Base-by-base conservation (phyloP, 352 stramenopile species). In the Pythium volutum region DNA sequence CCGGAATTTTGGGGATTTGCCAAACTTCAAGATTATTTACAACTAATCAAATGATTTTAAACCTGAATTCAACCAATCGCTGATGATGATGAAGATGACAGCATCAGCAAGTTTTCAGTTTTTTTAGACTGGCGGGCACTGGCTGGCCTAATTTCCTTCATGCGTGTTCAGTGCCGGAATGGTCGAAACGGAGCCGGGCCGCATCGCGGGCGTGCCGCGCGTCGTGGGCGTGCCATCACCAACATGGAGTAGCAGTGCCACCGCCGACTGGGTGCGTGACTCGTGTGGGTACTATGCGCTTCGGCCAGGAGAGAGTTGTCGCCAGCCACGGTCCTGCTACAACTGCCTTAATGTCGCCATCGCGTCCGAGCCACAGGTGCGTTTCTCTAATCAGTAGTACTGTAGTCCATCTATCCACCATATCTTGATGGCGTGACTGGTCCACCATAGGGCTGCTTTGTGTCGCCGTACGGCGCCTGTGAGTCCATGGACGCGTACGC, bases 291-390 rank as follows among this genome's bases (percentile, higher is more conserved):
- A 81, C 69, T 85, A 87, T 58, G 71, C 62, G 31, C 58, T 76
- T 31, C 64, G 73, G 47, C 25, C 45, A 0, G 69, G 64, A 0
- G 60, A 73, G 22, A 61, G 38, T 14, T 89, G 80, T 34, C 70
- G 73, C 41, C 59, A 73, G 22, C 77, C 67, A 15, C 75, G 80
- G 18, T 75, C 58, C 27, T 89, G 80, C 74, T 75, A 73, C 64
- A 77, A 87, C 70, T 89, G 80, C 58, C 65, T 89, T 23, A 84
- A 84, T 56, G 69, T 64, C 34, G 47, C 42, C 20, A 70, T 79
- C 31, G 26, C 47, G 25, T 55, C 63, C n/a, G 70, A 77, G 48
- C 74, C 69, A 12, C 52, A 73, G 36, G 73, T 66, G 23, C 15
- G 34, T 45, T 42, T 5, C 27, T 27, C 20, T 52, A 47, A 15